phyloP scores from a whole-genome alignment of 306 rosid species.

The Sphenostylis stenocarpa region DNA sequence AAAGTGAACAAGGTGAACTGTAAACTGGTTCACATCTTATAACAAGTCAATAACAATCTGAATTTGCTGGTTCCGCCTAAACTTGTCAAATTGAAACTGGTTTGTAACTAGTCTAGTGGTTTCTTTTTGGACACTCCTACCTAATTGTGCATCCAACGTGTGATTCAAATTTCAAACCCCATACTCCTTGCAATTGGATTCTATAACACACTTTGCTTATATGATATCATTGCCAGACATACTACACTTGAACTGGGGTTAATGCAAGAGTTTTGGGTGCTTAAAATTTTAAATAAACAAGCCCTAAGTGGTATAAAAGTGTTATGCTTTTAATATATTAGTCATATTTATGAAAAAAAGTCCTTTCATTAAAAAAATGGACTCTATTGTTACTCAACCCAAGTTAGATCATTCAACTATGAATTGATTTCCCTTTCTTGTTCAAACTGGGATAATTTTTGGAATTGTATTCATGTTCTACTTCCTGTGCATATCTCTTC shows the following conservation, averaged over 20 bases:
- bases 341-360: background rate
- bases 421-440: background rate
- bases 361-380: background rate
- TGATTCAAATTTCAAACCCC: background rate
- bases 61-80: background rate
- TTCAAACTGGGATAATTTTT: background rate
- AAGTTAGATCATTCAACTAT: background rate
- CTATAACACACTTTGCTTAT: background rate
- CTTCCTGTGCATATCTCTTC: constrained; percentile 31
- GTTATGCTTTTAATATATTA: background rate
- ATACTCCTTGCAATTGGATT: background rate
- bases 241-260: background rate
- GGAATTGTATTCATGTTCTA: constrained; percentile 27
- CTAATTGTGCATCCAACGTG: background rate
- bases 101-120: too few species aligned
- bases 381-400: background rate
- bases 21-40: background rate
- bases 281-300: background rate
- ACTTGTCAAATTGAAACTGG: background rate
- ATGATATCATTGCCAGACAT: background rate
- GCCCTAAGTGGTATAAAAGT: background rate
- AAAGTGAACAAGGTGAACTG: constrained; percentile 10
- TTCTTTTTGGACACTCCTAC: background rate
- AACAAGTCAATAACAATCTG: background rate
- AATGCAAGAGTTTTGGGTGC: background rate